Evolutionary conservation across 2,329 filamentous ascomycete species (phyloP), one percentile per base, ranked within the genome.

Genomic region (Didymella lethalis): DNA sequence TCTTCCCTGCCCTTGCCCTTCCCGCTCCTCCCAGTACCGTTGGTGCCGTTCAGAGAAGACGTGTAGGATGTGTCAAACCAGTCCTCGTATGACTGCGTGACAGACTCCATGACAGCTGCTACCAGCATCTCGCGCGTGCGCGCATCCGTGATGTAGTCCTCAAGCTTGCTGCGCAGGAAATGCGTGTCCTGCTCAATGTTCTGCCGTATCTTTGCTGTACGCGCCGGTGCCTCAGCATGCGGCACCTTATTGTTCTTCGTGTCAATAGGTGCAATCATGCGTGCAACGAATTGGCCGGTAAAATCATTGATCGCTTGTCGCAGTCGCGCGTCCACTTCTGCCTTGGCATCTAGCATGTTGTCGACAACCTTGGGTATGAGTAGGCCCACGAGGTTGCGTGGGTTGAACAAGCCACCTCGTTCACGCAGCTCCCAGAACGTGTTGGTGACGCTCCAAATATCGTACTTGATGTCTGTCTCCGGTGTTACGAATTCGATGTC

Each of bases 401-500:
- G 86, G 63, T 89, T 89, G 81, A 89, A 90, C 16, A 90, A 81
- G 7, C 84, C 85, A 48, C 88, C 87, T 31, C 86, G 83, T 54
- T 87, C 84, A 40, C 87, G 85, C 3, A 90, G 80, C 68, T 89
- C 87, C 81, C 85, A 89, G 75, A 90, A 90, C 1, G 88, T 89
- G 63, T 81, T 86, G 5, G 86, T 86, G 12, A 89, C 79, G 48
- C 82, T 83, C n/a, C 86, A 87, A 73, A 90, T 88, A 75, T 90
- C 87, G 72, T 90, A 84, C 14, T 84, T 83, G 47, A 89, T 80
- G 55, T 76, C 74, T 2, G 75, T 77, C 62, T 90, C 87, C 4
- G 87, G 86, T 2, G 85, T 84, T 20, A 88, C 85, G 68, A 85
- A 90, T 72, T 90, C 93, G 65, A 99, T 97, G 79, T 99, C 95